Evolutionary conservation across 2,329 filamentous ascomycete species (phyloP).

Genomic region (Fusarium acutatum): DNA sequence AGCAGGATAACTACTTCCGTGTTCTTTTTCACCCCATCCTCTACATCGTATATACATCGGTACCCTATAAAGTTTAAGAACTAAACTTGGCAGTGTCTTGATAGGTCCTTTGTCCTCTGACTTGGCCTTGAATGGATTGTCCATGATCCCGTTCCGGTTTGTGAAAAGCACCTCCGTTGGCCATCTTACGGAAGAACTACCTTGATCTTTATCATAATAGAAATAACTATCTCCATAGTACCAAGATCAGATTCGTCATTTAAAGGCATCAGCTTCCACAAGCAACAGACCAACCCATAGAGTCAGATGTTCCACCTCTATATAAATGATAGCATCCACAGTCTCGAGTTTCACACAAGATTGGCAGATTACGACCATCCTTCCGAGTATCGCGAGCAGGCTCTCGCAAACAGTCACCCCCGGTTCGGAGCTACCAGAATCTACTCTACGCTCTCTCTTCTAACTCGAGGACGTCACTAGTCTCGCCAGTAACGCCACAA

Average conservation of each 20-base stretch:
- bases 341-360: not conserved
- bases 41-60: not conserved
- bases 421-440: no score
- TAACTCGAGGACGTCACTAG: no score
- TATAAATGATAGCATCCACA: not conserved
- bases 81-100: not conserved
- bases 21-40: no score
- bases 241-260: not conserved
- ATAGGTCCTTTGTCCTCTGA: not conserved
- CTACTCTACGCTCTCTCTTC: accelerated
- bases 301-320: not conserved
- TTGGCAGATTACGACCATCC: not conserved
- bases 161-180: accelerated
- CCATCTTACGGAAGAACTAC: accelerated
- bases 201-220: not conserved
- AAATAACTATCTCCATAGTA: not conserved
- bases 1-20: not conserved
- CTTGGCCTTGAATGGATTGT: not conserved
- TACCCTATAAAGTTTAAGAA: no score
- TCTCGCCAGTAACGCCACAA: not conserved
- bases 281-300: not conserved
- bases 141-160: not conserved
- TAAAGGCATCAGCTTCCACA: not conserved
- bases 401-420: accelerated
- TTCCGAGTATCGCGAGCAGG: not conserved